Base-by-base conservation (phyloP, 441 rosid genomes). In the Syzygium syzygioides region DNA sequence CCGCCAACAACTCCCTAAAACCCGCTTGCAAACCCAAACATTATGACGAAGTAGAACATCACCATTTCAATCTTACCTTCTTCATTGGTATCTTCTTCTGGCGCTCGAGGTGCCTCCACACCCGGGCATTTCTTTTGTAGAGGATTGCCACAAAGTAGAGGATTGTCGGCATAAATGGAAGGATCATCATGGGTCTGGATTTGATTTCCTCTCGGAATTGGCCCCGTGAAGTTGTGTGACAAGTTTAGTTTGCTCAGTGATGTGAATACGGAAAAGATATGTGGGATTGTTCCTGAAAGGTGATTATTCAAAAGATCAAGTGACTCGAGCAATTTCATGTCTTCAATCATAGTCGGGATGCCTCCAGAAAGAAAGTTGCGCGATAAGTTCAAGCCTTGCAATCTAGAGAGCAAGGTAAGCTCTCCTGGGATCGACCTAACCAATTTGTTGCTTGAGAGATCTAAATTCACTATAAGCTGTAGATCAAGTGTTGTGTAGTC, bases 1-100 rank as follows among this genome's bases (percentile, higher is more conserved):
- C 18, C 17, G 9, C 66, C 87, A 50, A 60, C 26, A 6, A 88
- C 90, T 68, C 85, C 90, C 89, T 87, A 88, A 50, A 88, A 54
- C 45, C 28, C 85, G 5, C 11, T 85, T 5, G 30, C 64, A 52
- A 85, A 66, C 5, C 34, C 50, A 1, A 64, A 25, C 85, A 68
- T 41, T 26, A 54, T 30, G 15, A 55, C 55, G 4, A 55, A 6
- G 26, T 56, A 64, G 10, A 88, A 41, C 41, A 85, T 50, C 28
- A 26, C 37, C 30, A 54, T 64, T n/a, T 88, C 90, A 60, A 37
- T 14, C 79, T 12, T 23, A 8, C 86, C 30, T 50, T 37, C 50
- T 34, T 17, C 23, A 83, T 54, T n/a, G 6, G 64, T 23, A n/a
- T 15, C 87, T 32, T 32, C 68, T 25, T 23, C 1, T 2, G 2